phyloP scores from a whole-genome alignment of 257 asterid genomes.

The Forsythia suspensa region DNA sequence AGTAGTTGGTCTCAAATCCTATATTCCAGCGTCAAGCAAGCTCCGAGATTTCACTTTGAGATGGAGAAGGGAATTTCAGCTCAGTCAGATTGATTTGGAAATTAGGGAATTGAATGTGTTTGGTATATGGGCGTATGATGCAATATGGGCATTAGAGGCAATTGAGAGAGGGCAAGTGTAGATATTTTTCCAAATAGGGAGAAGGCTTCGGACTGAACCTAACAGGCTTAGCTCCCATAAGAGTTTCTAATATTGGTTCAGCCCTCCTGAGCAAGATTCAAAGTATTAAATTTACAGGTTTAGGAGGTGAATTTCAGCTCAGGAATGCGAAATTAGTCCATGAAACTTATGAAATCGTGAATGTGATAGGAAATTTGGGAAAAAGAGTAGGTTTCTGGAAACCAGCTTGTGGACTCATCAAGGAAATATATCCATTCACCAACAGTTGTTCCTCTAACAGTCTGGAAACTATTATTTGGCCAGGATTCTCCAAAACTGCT shows the following conservation, averaged over 20 bases:
- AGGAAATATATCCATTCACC: conserved; percentile 12
- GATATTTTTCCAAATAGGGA: background rate
- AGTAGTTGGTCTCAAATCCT: conserved; percentile 39
- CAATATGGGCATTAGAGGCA: conserved; percentile 38
- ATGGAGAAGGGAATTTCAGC: conserved; percentile 34
- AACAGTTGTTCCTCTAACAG: conserved; percentile 8
- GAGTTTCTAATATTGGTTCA: conserved; percentile 18
- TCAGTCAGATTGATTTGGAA: conserved; percentile 11
- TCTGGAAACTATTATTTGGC: conserved; percentile 36
- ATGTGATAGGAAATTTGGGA: conserved; percentile 34
- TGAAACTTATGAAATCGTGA: conserved; percentile 34
- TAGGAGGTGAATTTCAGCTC: conserved; percentile 31
- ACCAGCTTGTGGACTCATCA: conserved; percentile 27
- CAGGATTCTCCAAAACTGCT: conserved; percentile 23
- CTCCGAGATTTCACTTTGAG: conserved; percentile 25
- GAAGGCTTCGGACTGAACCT: background rate
- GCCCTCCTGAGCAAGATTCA: conserved; percentile 22
- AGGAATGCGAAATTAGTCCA: conserved; percentile 26
- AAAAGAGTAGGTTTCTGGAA: conserved; percentile 47
- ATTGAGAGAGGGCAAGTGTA: conserved; percentile 22
- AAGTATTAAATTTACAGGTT: conserved; percentile 22
- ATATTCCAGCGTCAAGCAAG: conserved; percentile 28
- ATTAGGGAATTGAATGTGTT: conserved; percentile 20
- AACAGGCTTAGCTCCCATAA: conserved; percentile 6
- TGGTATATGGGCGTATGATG: conserved; percentile 46